Base-by-base conservation (phyloP, 768 basidiomycete species). In the Tulasnella sp. region DNA sequence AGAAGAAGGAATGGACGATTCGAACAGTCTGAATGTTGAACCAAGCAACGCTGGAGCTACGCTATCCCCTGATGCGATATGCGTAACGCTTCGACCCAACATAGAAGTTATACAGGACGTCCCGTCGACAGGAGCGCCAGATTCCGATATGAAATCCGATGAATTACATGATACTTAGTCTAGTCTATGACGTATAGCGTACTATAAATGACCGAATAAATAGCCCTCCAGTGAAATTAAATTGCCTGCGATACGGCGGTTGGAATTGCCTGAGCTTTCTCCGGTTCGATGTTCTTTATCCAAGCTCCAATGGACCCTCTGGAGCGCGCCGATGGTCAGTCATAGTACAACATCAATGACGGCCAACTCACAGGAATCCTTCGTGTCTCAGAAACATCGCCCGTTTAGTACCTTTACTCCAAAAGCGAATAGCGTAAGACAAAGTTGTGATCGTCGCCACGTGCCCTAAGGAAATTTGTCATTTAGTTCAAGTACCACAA, bases 371-470 rank as follows among this genome's bases (percentile, higher is more conserved):
- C 87, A 97, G 71, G 75, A 97, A 98, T 2, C 94, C 96, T 73
- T 99, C 96, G 64, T 99, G 96, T 59, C 96, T 81, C 61, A 99
- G 75, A 75, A 99, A 99, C 62, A 97, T 74, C 39, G 96, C 96
- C 37, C 90, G 81, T 70, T 97, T 98, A 31, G 83, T 93, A 0
- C 96, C 96, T 68, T 93, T 94, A 65, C 90, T 93, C 96, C 96
- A 99, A 73, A 98, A 99, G 15, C 96, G 83, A 70, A 99, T 98
- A 19, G 96, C 96, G 71, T 99, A 99, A 19, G 96, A 98, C 50
- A 98, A 75, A 15, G 96, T 98, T 15, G 90, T 85, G 66, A 99
- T 93, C 29, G 96, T 99, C 32, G 93, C 88, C 42, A 94, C 85
- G 67, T 98, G 96, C 15, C 96, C 92, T 94, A 25, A 23, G 5